These are phyloP conservation scores for Nakaseomyces bracarensis DNA, from an alignment of 1,139 yeast genomes.

Conservation along the genomic window DNA sequence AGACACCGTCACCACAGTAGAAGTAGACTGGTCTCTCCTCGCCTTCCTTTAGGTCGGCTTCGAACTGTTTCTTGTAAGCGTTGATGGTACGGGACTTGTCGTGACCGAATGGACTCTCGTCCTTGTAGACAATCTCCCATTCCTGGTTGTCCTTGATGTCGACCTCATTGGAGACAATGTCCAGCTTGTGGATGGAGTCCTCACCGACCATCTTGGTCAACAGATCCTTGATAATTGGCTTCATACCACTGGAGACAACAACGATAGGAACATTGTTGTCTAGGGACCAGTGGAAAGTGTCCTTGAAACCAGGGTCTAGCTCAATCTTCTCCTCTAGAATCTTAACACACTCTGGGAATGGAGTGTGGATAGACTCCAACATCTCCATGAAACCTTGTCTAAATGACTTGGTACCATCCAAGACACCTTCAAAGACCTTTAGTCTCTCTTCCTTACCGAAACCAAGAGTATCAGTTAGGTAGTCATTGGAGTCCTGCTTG, in stretches of 20 bases:
- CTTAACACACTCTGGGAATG: constrained; percentile 78
- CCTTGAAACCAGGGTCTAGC: constrained; percentile 85
- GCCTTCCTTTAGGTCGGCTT: constrained; percentile 35
- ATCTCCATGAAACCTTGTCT: constrained; percentile 76
- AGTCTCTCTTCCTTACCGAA: constrained; percentile 66
- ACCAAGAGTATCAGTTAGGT: constrained; percentile 79
- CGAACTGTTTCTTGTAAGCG: constrained; percentile 44
- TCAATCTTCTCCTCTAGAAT: constrained; percentile 50
- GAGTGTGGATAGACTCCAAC: constrained; percentile 69
- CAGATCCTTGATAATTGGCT: constrained; percentile 75
- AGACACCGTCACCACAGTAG: constrained; percentile 96
- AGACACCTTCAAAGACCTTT: constrained; percentile 61
- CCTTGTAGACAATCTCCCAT: constrained; percentile 83
- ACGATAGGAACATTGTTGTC: constrained; percentile 65
- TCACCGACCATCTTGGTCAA: constrained; percentile 66
- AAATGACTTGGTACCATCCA: constrained; percentile 61
- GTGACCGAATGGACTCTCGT: constrained; percentile 85
- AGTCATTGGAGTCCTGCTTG: constrained; percentile 84
- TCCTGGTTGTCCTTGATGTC: constrained; percentile 45
- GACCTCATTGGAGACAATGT: constrained; percentile 77
- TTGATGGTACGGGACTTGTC: constrained; percentile 81
- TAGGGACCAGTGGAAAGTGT: constrained; percentile 72
- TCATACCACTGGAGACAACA: constrained; percentile 87
- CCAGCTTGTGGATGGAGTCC: constrained; percentile 63
- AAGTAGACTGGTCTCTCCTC: constrained; percentile 53